Base-by-base conservation (phyloP, 2,329 filamentous ascomycete genomes). In the Colletotrichum sp. region DNA sequence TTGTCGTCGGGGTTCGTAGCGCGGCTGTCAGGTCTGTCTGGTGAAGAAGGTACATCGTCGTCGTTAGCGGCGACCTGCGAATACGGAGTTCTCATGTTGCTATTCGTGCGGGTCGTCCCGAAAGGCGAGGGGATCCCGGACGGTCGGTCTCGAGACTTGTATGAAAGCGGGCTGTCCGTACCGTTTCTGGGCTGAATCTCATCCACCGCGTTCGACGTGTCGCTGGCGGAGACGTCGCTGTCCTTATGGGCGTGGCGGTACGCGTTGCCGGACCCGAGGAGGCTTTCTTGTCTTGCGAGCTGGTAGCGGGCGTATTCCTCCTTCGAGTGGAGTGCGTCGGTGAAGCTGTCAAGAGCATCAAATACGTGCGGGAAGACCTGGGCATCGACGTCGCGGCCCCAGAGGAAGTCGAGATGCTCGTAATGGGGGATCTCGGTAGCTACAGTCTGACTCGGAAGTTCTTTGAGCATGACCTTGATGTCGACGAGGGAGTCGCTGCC, bases 401-500 rank as follows among this genome's bases (percentile, higher is more conserved):
- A 99, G 1, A 99, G 88, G 81, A 99, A 98, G 84, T 99, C 97
- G 28, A 99, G 91, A 84, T 99, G 97, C 84, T 99, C 97, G 84
- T 98, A 99, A 82, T 98, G 95, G 0, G 94, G 92, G 57, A 99
- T 94, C 81, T 96, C 94, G 48, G 93, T 97, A 2, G 95, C 95
- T 4, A 96, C 90, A 0, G 97, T 99, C 83, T 95, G 95, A 26
- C 89, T 89, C 0, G 97, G 97, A 15, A 99, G 89, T 84, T 98
- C 96, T 82, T 93, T 93, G 71, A 98, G 88, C 96, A 99, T 99
- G 75, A 96, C 91, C 39, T 94, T 91, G 84, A 99, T 98, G 82
- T 99, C 96, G 4, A 99, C 95, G 32, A 99, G 87, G 68, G 96
- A 98, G 85, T 99, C 97, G 78, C 93, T 96, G 34, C 96, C 97